Evolutionary conservation across 441 rosid genomes (phyloP).

Genomic region (Populus hybrid): DNA sequence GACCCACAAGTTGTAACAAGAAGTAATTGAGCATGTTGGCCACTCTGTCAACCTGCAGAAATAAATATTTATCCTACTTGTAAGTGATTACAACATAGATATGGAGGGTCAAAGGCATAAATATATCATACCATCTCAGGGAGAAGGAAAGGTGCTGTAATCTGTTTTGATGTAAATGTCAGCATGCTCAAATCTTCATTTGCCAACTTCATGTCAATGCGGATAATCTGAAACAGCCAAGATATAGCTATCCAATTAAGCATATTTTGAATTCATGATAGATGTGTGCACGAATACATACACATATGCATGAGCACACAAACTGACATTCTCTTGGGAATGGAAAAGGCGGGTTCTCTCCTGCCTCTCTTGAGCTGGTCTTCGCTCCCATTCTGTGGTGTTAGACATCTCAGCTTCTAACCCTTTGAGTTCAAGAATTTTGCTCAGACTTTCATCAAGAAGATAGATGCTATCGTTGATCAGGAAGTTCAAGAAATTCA

Average conservation of each 20-base stretch:
- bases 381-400: slow-evolving; percentile 86
- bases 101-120: slow-evolving; percentile 1
- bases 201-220: slow-evolving; percentile 96
- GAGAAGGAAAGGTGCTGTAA: slow-evolving; percentile 91
- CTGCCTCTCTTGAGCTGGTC: slow-evolving; percentile 96
- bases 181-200: slow-evolving; percentile 97
- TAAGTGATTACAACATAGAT: not conserved
- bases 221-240: slow-evolving; percentile 63
- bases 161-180: slow-evolving; percentile 94
- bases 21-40: slow-evolving; percentile 99
- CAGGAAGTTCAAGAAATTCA: slow-evolving; percentile 95
- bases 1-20: slow-evolving; percentile 94
- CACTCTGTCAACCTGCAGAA: slow-evolving; percentile 83
- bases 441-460: slow-evolving; percentile 98
- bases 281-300: not conserved
- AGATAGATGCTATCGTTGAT: slow-evolving; percentile 98
- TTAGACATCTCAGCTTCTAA: slow-evolving; percentile 97
- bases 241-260: not conserved
- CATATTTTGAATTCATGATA: not conserved
- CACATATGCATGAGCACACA: not conserved
- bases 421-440: slow-evolving; percentile 92
- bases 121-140: slow-evolving; percentile 84
- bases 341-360: slow-evolving; percentile 92
- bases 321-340: slow-evolving; percentile 92
- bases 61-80: not conserved